phyloP scores from a whole-genome alignment of 2,329 filamentous ascomycete genomes.

The Mycosphaerella sp. region DNA sequence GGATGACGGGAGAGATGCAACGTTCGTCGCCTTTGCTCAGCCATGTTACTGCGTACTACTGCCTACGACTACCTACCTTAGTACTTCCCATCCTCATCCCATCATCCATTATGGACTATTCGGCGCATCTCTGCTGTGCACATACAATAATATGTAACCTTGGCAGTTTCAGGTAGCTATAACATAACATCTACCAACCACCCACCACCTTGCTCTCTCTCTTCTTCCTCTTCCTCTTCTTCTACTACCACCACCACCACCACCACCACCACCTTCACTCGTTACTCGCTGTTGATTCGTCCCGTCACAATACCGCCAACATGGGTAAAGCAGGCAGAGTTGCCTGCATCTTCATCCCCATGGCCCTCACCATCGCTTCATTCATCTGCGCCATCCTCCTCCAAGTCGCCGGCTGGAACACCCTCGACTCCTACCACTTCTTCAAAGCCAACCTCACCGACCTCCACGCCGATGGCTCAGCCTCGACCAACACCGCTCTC shows the following conservation, averaged over 20 bases:
- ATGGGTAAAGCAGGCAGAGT: slow-evolving; percentile 73
- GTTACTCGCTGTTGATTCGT: not conserved
- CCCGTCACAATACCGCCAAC: slow-evolving; percentile 18
- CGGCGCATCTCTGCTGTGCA: not conserved
- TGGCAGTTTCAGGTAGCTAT: not conserved
- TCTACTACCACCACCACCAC: not conserved
- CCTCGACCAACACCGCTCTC: slow-evolving; percentile 31
- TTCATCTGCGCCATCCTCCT: slow-evolving; percentile 61
- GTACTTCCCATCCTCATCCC: not conserved
- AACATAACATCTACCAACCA: not conserved
- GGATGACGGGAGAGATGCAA: no score
- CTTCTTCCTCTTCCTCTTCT: not conserved
- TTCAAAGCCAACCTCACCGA: slow-evolving; percentile 40
- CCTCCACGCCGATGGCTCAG: slow-evolving; percentile 24
- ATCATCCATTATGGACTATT: not conserved
- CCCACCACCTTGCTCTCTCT: not conserved
- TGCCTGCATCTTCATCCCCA: slow-evolving; percentile 80
- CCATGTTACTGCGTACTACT: no score
- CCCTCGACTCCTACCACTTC: slow-evolving; percentile 49
- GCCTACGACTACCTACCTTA: no score
- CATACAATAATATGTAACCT: not conserved
- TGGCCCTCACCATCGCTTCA: slow-evolving; percentile 70
- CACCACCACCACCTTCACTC: not conserved
- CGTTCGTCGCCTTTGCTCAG: no score
- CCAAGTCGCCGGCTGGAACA: slow-evolving; percentile 52